A percentile compares a stretch with the other conserved stretches of the same genome.
These are phyloP conservation scores for Setomelanomma holmii DNA, from an alignment of 2,329 filamentous ascomycete genomes.

Conservation along the genomic window DNA sequence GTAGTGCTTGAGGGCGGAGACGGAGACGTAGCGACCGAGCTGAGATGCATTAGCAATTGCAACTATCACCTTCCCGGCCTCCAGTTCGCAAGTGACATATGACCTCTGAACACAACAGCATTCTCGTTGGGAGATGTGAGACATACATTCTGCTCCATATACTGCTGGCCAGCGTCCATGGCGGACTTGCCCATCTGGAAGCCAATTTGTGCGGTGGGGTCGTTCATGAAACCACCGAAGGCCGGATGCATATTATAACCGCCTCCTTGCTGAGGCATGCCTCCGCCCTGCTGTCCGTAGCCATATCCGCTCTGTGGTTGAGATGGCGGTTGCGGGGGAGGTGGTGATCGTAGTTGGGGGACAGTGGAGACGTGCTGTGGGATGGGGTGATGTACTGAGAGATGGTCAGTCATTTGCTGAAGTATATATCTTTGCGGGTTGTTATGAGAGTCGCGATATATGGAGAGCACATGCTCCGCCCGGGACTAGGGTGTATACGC, in stretches of 20 bases:
- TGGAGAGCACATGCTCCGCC: background rate
- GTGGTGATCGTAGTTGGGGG: slow-evolving; percentile 93
- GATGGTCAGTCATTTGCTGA: background rate
- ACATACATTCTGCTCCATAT: slow-evolving; percentile 91
- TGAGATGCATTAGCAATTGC: slow-evolving; percentile 43
- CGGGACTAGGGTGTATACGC: slow-evolving; percentile 9
- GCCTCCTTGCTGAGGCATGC: slow-evolving; percentile 49
- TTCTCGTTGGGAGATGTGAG: background rate
- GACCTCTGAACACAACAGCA: too few species aligned
- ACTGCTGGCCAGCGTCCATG: slow-evolving; percentile 89
- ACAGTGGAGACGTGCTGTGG: slow-evolving; percentile 98
- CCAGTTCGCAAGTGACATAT: too few species aligned
- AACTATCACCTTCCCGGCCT: too few species aligned
- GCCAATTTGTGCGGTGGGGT: slow-evolving; percentile 92
- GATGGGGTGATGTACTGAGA: slow-evolving; percentile 78
- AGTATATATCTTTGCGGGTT: too few species aligned
- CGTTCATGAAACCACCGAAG: slow-evolving; percentile 94
- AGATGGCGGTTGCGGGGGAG: slow-evolving; percentile 75
- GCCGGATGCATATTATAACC: slow-evolving; percentile 59
- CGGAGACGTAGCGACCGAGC: slow-evolving; percentile 86
- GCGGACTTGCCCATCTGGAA: slow-evolving; percentile 93
- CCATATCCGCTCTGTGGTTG: slow-evolving; percentile 72
- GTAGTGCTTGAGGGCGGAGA: slow-evolving; percentile 95
- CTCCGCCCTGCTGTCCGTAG: slow-evolving; percentile 70
- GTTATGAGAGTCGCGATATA: background rate